Base-by-base conservation (phyloP, 2,329 filamentous ascomycete genomes). In the Apiospora kogelbergensis region DNA sequence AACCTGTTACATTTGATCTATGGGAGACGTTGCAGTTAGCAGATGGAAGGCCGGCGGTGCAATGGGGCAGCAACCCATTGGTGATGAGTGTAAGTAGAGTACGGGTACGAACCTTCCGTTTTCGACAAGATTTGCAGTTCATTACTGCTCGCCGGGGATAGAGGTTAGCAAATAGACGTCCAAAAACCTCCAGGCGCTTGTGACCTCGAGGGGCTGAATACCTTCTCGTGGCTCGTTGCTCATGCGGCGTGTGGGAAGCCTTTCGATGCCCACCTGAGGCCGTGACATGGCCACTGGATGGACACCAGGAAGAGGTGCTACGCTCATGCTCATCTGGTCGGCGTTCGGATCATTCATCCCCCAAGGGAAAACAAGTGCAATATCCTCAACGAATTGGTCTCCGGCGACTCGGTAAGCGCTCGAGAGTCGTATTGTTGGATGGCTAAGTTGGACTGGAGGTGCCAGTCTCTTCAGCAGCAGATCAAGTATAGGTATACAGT, bases 111-210 rank as follows among this genome's bases (percentile, higher is more conserved):
- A 95, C 93, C 91, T 97, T 97, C 83, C 94, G 88, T 82, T 97
- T 97, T 74, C 94, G 89, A 84, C 94, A 97, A 68, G 93, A 96
- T 81, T 97, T 97, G 89, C 94, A 97, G 80, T 97, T 97, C 94
- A 97, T 97, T 46, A 66, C 65, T 66, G 33, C 17, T 5, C 53
- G 53, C 6, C 30, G 53, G 26, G 3, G 48, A 37, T 37, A 7
- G 7, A 60, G n/a, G 53, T 60, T 17, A 60, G 53, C 30, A 37
- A 60, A 60, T 30, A 60, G 17, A 60, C 20, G 9, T 37, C 30
- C 9, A 37, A 15, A 15, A 60, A 37, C 53, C 17, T 22, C 30
- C 5, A n/a, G 53, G 17, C 22, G 53, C 53, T 22, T 60, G 10
- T 30, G 13, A 37, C 53, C 53, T 60, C 37, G 6, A 11, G 17